A percentile compares a stretch with the other conserved stretches of the same genome.
phyloP scores from a whole-genome alignment of 345 rosid genomes.

The Punica granatum region DNA sequence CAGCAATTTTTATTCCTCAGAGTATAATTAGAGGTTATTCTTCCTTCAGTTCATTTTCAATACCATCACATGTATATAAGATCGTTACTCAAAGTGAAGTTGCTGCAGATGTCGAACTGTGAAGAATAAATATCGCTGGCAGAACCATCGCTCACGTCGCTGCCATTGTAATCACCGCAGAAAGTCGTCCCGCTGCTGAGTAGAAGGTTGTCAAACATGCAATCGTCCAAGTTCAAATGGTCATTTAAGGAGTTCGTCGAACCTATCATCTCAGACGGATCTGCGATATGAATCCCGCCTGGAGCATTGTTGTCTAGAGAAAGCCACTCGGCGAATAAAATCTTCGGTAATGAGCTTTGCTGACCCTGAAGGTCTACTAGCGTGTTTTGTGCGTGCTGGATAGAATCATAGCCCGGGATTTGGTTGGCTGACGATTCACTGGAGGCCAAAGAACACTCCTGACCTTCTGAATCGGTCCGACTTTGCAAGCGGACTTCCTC shows the following conservation, averaged over 20 bases:
- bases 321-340: slow-evolving; percentile 19
- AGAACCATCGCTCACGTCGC: slow-evolving; percentile 22
- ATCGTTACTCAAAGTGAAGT: slow-evolving; percentile 33
- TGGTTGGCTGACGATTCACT: background rate
- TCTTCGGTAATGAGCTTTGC: slow-evolving; percentile 11
- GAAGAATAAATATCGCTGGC: slow-evolving; percentile 32
- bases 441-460: background rate
- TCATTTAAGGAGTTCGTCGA: slow-evolving; percentile 12
- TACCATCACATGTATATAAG: slow-evolving; percentile 31
- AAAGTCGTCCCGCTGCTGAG: slow-evolving; percentile 19
- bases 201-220: slow-evolving; percentile 10
- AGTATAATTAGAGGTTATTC: slow-evolving; percentile 21
- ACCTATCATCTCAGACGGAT: slow-evolving; percentile 10
- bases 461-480: background rate
- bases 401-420: background rate
- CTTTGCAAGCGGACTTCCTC: background rate
- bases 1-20: background rate
- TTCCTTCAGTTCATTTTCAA: slow-evolving; percentile 3
- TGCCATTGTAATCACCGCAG: slow-evolving; percentile 13
- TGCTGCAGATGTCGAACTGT: slow-evolving; percentile 32
- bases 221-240: slow-evolving; percentile 20
- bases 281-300: slow-evolving; percentile 10
- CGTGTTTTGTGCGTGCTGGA: background rate
- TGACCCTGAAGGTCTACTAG: background rate
- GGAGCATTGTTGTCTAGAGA: slow-evolving; percentile 8